Evolutionary conservation across 75 land plant species (phyloP).

Genomic region (Pinus tabuliformis): DNA sequence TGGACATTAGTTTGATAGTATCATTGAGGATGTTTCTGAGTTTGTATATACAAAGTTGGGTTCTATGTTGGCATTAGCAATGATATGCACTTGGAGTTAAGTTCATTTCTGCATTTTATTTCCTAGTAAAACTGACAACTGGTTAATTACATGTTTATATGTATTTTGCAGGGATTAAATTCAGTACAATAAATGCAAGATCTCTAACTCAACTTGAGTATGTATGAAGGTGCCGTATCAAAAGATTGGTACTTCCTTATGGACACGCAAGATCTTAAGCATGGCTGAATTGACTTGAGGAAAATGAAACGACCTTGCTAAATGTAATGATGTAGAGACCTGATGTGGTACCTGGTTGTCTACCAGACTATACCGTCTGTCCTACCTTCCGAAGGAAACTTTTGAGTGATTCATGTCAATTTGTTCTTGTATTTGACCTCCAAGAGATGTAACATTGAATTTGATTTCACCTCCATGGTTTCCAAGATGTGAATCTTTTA

Average conservation of each 20-base stretch:
- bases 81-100: background rate
- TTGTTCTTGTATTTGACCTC: no score
- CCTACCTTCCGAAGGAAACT: no score
- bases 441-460: no score
- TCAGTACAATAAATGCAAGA: background rate
- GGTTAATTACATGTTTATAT: background rate
- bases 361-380: no score
- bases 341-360: no score
- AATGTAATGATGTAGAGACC: background rate
- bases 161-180: background rate
- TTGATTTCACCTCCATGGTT: no score
- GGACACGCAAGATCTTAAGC: background rate
- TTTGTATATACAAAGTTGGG: background rate
- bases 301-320: background rate
- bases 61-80: background rate
- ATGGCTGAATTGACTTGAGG: background rate
- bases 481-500: no score
- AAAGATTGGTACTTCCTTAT: background rate
- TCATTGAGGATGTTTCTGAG: background rate
- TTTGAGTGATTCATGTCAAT: no score
- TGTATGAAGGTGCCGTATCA: background rate
- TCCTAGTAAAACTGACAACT: background rate
- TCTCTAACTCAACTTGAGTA: background rate
- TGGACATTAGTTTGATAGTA: background rate
- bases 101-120: background rate